A percentile compares a stretch with the other conserved stretches of the same genome.
Evolutionary conservation across 495 filamentous ascomycete genomes (phyloP).

Genomic region (Penicillium mononematosum): DNA sequence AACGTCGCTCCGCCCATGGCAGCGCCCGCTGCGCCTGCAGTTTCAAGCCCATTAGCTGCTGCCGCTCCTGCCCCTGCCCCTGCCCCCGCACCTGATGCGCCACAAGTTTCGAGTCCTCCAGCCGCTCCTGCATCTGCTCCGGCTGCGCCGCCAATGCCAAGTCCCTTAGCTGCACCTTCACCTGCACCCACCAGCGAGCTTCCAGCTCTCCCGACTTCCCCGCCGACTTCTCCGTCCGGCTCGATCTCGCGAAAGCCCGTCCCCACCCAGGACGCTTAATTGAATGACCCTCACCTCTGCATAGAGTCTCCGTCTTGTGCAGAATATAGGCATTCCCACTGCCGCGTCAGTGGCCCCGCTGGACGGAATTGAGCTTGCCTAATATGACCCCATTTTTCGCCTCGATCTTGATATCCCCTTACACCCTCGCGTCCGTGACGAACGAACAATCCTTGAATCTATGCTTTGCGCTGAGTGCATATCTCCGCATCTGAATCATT

Average conservation of each 20-base stretch:
- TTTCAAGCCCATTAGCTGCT: constrained; percentile 45
- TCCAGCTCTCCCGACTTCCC: constrained; percentile 29
- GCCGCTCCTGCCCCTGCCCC: constrained; percentile 29
- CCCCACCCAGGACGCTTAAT: constrained; percentile 14
- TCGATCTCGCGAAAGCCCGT: constrained; percentile 37
- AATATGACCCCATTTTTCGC: constrained; percentile 9
- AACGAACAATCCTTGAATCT: constrained; percentile 15
- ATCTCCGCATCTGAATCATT: constrained; percentile 11
- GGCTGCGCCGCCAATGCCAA: constrained; percentile 48
- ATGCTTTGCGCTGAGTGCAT: constrained; percentile 5
- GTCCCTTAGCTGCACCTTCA: constrained; percentile 47
- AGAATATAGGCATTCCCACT: constrained; percentile 14
- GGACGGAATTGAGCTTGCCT: constrained; percentile 25
- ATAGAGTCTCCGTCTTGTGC: background rate
- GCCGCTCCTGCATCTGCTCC: background rate
- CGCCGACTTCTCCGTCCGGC: constrained; percentile 17
- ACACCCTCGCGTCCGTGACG: constrained; percentile 25
- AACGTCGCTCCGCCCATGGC: constrained; percentile 45
- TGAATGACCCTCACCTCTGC: constrained; percentile 4
- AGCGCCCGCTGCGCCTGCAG: constrained; percentile 47
- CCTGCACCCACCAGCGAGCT: constrained; percentile 36
- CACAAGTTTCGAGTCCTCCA: background rate
- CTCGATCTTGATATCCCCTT: constrained; percentile 14
- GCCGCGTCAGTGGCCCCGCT: constrained; percentile 22
- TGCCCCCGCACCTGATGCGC: background rate